phyloP scores from a whole-genome alignment of 768 basidiomycete genomes.

The Mycena latifolia region DNA sequence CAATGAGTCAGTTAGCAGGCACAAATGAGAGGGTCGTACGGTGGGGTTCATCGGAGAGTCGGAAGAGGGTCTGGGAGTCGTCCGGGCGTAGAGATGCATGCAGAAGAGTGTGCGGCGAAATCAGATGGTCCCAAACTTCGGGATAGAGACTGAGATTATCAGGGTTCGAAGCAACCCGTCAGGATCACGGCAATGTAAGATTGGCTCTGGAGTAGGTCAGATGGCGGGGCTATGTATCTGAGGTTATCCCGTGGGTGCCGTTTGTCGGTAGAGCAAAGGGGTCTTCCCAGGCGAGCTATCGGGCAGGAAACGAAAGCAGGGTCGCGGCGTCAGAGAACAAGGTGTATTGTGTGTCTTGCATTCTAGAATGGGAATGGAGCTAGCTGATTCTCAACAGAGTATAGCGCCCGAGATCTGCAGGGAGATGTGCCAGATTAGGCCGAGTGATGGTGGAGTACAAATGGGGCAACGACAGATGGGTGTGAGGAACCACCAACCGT shows the following conservation, averaged over 20 bases:
- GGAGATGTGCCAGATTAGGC: conserved; percentile 19
- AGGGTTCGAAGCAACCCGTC: background rate
- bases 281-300: too few relatives aligned
- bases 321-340: background rate
- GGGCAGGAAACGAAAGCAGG: too few relatives aligned
- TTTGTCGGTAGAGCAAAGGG: too few relatives aligned
- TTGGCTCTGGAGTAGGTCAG: background rate
- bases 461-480: conserved; percentile 10
- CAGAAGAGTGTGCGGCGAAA: conserved; percentile 10
- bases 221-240: background rate
- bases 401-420: conserved; percentile 7
- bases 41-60: conserved; percentile 13
- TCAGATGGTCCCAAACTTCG: conserved; percentile 28
- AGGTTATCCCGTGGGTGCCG: background rate
- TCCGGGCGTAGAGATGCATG: background rate
- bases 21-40: too few relatives aligned
- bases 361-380: conserved; percentile 1
- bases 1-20: too few relatives aligned
- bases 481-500: conserved; percentile 8
- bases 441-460: background rate
- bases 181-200: too few relatives aligned
- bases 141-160: conserved; percentile 13
- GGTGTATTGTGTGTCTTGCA: background rate
- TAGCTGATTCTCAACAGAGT: background rate
- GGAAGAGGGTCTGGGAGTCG: background rate